phyloP scores from a whole-genome alignment of 495 filamentous ascomycete genomes.

The Hypoxylon fragiforme region DNA sequence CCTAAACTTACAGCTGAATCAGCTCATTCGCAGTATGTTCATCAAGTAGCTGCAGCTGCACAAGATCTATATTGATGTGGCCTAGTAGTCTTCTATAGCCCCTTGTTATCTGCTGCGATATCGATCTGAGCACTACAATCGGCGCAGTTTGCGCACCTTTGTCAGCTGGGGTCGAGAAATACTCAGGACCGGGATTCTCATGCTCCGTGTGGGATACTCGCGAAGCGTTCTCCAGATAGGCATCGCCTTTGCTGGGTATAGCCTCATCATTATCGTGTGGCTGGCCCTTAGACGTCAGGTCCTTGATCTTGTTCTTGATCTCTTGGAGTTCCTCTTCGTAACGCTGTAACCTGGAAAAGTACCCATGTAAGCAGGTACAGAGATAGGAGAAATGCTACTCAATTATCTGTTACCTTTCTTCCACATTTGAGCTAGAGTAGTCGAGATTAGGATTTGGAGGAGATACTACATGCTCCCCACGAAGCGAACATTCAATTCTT shows the following conservation, averaged over 20 bases:
- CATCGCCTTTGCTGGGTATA: not conserved
- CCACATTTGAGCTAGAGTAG: conserved; percentile 11
- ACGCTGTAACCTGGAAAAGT: conserved; percentile 24
- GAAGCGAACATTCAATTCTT: conserved; percentile 38
- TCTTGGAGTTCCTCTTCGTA: conserved; percentile 34
- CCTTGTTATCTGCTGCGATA: conserved; percentile 31
- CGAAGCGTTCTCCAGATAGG: not conserved
- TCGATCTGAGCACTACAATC: conserved; percentile 35
- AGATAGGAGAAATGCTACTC: no score
- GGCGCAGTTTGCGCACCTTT: conserved; percentile 37
- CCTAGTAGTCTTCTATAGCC: conserved; percentile 27
- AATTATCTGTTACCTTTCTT: conserved; percentile 36
- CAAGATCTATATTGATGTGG: conserved; percentile 31
- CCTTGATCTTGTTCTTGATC: conserved; percentile 32
- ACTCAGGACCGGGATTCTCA: conserved; percentile 20
- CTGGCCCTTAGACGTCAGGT: conserved; percentile 5
- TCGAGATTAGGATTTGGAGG: conserved; percentile 3
- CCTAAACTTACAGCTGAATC: conserved; percentile 31
- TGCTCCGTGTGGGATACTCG: conserved; percentile 7
- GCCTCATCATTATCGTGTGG: not conserved
- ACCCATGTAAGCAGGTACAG: conserved; percentile 1
- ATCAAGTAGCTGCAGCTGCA: conserved; percentile 35
- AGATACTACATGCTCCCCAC: conserved; percentile 21
- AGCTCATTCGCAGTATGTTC: conserved; percentile 35
- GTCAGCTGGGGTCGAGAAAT: conserved; percentile 32